Percentiles rank a stretch among this genome's conserved stretches.
Conservation (phyloP, 2,329 filamentous ascomycete species). For the Fusarium sp. region DNA sequence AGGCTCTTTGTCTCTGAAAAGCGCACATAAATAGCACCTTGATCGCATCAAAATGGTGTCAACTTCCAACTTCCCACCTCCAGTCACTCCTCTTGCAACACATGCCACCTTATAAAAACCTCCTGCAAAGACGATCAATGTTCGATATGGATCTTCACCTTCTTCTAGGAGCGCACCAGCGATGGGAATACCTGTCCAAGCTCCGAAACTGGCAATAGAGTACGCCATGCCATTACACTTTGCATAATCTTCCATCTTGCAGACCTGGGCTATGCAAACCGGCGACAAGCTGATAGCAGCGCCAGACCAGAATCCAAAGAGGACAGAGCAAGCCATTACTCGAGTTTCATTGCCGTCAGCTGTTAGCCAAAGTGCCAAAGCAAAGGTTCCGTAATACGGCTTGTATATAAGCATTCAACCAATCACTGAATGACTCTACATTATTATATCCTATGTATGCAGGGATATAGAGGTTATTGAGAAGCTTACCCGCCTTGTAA, state of each 20-base stretch:
- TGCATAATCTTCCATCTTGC: slow-evolving; percentile 73
- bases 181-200: slow-evolving; percentile 65
- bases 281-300: slow-evolving; percentile 75
- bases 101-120: slow-evolving; percentile 18
- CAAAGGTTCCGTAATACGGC: neutral
- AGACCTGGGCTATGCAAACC: slow-evolving; percentile 76
- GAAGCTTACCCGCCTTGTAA: too few relatives aligned
- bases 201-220: slow-evolving; percentile 70
- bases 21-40: too few relatives aligned
- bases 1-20: too few relatives aligned
- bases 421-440: too few relatives aligned
- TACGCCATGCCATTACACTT: slow-evolving; percentile 76
- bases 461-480: too few relatives aligned
- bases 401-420: too few relatives aligned
- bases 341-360: slow-evolving; percentile 54
- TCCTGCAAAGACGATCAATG: slow-evolving; percentile 13
- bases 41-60: neutral
- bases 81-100: slow-evolving; percentile 10
- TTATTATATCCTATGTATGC: too few relatives aligned
- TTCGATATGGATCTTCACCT: neutral
- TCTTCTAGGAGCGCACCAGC: slow-evolving; percentile 53
- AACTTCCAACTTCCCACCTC: slow-evolving; percentile 14
- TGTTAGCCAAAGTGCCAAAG: slow-evolving; percentile 16
- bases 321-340: slow-evolving; percentile 67
- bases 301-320: slow-evolving; percentile 77